These are phyloP conservation scores for Epichloe uncinata DNA, from an alignment of 2,329 filamentous ascomycete species.

Conservation along the genomic window DNA sequence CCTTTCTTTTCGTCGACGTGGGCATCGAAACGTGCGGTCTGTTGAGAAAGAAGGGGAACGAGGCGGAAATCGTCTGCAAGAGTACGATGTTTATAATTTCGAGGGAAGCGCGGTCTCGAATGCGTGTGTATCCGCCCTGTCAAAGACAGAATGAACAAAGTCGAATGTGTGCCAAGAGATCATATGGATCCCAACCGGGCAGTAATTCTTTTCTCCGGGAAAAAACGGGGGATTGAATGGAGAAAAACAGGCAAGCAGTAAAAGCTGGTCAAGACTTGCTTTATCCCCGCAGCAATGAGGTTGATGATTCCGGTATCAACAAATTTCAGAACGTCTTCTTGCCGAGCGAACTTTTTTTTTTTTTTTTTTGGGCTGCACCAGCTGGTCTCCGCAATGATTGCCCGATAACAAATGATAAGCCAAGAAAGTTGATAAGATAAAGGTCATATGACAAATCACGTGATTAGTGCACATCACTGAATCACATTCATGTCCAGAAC, in stretches of 20 bases:
- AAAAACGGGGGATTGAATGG: neutral
- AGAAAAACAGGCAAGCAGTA: neutral
- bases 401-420: neutral
- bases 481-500: neutral
- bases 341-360: slow-evolving; percentile 17
- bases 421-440: neutral
- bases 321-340: slow-evolving; percentile 19
- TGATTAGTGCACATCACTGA: neutral
- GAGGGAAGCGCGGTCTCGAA: neutral
- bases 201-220: neutral
- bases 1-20: slow-evolving; percentile 51
- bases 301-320: neutral
- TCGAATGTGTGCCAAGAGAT: neutral
- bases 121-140: slow-evolving; percentile 2
- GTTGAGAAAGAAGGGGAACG: neutral
- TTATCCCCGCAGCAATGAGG: neutral
- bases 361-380: slow-evolving; percentile 13
- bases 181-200: neutral
- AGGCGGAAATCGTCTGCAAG: neutral
- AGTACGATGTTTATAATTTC: neutral
- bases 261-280: neutral
- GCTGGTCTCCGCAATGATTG: too few relatives aligned
- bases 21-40: slow-evolving; percentile 10
- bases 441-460: neutral
- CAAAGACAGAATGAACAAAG: neutral